Conservation (phyloP, 768 basidiomycete genomes). For the Clavulina sp. region DNA sequence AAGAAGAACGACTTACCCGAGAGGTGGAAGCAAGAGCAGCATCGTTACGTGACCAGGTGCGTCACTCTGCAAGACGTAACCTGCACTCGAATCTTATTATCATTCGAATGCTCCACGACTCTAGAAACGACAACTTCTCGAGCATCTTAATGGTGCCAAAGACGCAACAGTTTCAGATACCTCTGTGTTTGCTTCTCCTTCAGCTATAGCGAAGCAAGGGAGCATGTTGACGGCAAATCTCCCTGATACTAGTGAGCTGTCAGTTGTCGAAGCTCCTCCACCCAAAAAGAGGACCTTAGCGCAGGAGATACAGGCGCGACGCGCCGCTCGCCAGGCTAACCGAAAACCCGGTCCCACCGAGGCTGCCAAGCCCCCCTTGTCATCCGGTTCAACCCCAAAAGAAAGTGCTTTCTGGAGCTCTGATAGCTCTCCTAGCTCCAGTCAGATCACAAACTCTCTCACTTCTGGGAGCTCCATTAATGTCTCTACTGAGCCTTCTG, state of each 20-base stretch:
- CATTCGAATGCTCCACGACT: not conserved
- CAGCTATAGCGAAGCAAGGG: not conserved
- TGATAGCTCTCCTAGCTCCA: too few species aligned
- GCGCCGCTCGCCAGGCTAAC: not conserved
- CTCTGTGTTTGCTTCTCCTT: not conserved
- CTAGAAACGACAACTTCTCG: not conserved
- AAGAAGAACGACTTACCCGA: constrained; percentile 7
- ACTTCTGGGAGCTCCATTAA: too few species aligned
- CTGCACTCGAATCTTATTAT: not conserved
- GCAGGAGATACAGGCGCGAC: not conserved
- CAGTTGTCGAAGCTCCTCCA: not conserved
- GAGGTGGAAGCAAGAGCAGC: constrained; percentile 9
- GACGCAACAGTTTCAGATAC: not conserved
- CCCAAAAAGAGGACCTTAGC: not conserved
- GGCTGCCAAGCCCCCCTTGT: too few species aligned
- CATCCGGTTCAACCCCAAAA: too few species aligned
- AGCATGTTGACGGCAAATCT: not conserved
- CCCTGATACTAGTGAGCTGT: not conserved
- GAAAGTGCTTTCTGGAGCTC: too few species aligned
- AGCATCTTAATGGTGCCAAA: not conserved
- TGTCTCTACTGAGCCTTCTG: too few species aligned
- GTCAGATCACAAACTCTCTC: too few species aligned
- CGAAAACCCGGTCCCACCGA: too few species aligned
- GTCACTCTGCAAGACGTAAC: too few species aligned
- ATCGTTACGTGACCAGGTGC: constrained; percentile 8